Evolutionary conservation across 176 grass and related monocot genomes (phyloP).

Genomic region (Oryza rufipogon): DNA sequence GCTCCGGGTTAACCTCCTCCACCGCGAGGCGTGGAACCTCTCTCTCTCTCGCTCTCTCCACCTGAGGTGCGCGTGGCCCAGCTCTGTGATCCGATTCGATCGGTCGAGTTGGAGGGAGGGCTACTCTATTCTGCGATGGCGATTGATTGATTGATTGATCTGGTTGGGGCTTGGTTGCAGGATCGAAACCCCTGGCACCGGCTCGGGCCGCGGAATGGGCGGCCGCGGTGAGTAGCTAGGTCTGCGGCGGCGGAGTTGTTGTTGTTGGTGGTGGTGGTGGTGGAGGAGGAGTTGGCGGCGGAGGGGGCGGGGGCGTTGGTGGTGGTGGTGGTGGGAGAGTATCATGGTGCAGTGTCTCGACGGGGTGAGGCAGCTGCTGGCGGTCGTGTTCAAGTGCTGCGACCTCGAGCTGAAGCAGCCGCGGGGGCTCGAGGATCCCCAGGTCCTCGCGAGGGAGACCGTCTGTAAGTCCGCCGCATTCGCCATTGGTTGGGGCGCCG

Average conservation of each 20-base stretch:
- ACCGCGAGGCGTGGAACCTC: no score
- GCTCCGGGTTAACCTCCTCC: no score
- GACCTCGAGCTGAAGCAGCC: constrained; percentile 77
- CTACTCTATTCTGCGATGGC: no score
- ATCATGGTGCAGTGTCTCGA: constrained; percentile 97
- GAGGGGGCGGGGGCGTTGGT: background rate
- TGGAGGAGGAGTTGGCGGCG: no score
- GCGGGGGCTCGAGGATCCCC: constrained; percentile 75
- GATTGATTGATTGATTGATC: no score
- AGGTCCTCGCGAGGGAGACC: constrained; percentile 84
- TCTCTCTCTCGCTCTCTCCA: no score
- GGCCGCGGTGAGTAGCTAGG: constrained; percentile 13
- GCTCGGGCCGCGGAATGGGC: constrained; percentile 33
- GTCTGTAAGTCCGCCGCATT: constrained; percentile 66
- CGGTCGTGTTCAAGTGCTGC: constrained; percentile 72
- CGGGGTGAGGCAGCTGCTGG: constrained; percentile 68
- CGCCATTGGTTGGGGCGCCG: background rate
- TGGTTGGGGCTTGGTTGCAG: background rate
- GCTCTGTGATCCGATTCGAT: background rate
- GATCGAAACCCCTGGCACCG: background rate
- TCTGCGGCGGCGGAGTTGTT: background rate
- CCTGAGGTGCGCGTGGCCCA: no score
- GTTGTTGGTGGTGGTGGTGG: no score
- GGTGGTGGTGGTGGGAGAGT: constrained; percentile 19
- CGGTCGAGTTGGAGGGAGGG: no score